Evolutionary conservation across 2,329 filamentous ascomycete genomes (phyloP).

Genomic region (Colletotrichum graminicola): DNA sequence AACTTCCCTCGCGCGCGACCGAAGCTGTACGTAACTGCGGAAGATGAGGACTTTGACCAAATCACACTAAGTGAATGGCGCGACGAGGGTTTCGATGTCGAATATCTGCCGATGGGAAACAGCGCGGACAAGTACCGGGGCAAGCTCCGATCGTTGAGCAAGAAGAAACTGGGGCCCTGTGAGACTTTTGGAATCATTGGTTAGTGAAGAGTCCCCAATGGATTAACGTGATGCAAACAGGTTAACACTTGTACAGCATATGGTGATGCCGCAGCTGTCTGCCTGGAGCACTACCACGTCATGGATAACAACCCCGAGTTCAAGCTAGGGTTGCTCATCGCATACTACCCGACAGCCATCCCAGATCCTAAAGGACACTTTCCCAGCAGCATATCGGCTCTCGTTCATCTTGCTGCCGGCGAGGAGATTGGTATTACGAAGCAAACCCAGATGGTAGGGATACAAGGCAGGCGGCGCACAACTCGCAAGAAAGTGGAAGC

Average conservation of each 20-base stretch:
- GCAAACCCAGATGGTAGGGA: conserved; percentile 58
- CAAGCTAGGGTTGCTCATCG: conserved; percentile 57
- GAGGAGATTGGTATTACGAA: conserved; percentile 56
- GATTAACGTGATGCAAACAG: neutral
- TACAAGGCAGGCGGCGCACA: conserved; percentile 58
- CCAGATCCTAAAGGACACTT: conserved; percentile 58
- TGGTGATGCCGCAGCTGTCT: conserved; percentile 57
- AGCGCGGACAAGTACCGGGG: conserved; percentile 51
- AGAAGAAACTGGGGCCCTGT: conserved; percentile 53
- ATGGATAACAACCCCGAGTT: conserved; percentile 59
- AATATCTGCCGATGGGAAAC: conserved; percentile 56
- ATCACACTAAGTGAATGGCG: conserved; percentile 55
- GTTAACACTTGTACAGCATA: conserved; percentile 49
- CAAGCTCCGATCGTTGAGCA: conserved; percentile 52
- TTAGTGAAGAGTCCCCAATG: conserved; percentile 42
- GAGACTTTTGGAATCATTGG: conserved; percentile 59
- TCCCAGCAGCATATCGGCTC: conserved; percentile 53
- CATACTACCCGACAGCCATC: conserved; percentile 60
- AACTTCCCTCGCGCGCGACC: conserved; percentile 54
- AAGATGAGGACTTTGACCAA: conserved; percentile 57
- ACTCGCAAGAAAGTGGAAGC: conserved; percentile 50
- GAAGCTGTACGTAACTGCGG: conserved; percentile 58
- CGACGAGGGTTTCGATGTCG: conserved; percentile 58
- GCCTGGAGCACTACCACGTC: conserved; percentile 60
- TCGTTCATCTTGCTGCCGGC: conserved; percentile 56